Evolutionary conservation across 345 rosid genomes (phyloP), one percentile per base, ranked within the genome.

Genomic region (Ailanthus altissimus): DNA sequence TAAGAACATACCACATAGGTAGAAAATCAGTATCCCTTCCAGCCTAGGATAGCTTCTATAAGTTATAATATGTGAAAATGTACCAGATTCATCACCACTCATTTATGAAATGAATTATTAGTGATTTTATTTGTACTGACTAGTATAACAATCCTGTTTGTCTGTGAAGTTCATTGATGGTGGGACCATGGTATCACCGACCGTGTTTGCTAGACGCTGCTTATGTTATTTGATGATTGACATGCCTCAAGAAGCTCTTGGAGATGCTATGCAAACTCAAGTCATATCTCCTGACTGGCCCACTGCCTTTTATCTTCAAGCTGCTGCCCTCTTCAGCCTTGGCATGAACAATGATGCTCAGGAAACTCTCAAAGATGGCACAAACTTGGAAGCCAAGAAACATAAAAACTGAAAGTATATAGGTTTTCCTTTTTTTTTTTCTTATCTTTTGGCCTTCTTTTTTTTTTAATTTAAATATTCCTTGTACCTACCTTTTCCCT

Each of bases 191-290:
- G 87, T 89, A 67, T 92, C 95, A 12, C 97, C 94, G 21, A 92
- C 93, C 0, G 91, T 92, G 43, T 88, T 88, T 83, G 97, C 92
- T 0, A 86, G 97, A 67, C 90, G 97, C 53, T 87, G 95, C 84
- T 84, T 91, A 80, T 89, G 94, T 66, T 88, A 89, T 85, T 79
- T 92, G 80, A 85, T 89, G 82, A 89, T 82, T 73, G 86, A 87
- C 71, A 89, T 88, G 97, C 84, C 88, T 25, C 95, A 92, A 76
- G 88, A 90, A 81, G 97, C 97, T 42, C 95, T 92, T 38, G 95
- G 92, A 54, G 97, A 91, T 64, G 95, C 93, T 3, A 90, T 89
- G 95, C 95, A 90, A 75, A 92, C 95, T 26, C 95, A 88, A 80
- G 93, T 84, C 43, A 77, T 89, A 46, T 87, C 97, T 66, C 95